Conservation (phyloP, 116 monocot genomes). For the Zostera marina region DNA sequence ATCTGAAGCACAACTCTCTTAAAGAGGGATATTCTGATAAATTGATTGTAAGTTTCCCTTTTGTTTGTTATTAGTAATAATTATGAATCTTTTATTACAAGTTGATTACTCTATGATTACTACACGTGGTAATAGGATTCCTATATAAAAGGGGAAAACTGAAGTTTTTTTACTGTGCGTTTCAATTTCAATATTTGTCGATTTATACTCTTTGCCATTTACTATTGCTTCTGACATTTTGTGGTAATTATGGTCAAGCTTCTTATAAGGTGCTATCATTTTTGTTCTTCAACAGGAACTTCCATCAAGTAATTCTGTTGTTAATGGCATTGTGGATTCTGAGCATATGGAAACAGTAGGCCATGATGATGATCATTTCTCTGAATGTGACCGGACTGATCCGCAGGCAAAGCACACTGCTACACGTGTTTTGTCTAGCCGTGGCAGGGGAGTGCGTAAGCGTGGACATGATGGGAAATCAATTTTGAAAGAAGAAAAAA, state of each 20-base stretch:
- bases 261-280: not conserved
- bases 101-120: too few relatives aligned
- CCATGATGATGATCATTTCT: constrained; percentile 19
- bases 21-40: constrained; percentile 29
- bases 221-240: not conserved
- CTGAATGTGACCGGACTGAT: constrained; percentile 32
- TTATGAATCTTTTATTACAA: too few relatives aligned
- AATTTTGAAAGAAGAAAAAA: constrained; percentile 18
- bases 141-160: too few relatives aligned
- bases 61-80: not conserved
- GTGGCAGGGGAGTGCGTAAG: constrained; percentile 40
- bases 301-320: constrained; percentile 30
- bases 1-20: constrained; percentile 31
- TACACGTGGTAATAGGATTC: too few relatives aligned
- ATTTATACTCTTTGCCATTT: too few relatives aligned
- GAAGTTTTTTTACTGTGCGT: too few relatives aligned
- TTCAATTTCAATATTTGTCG: not conserved
- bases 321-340: constrained; percentile 25
- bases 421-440: constrained; percentile 45
- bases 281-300: constrained; percentile 31
- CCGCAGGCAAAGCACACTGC: constrained; percentile 22
- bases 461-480: constrained; percentile 28
- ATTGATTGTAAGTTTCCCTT: constrained; percentile 37
- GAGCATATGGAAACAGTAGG: constrained; percentile 22
- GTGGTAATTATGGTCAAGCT: not conserved